Percentiles rank a stretch among this genome's conserved stretches.
Conservation (phyloP, 2,329 filamentous ascomycete genomes). For the Akanthomyces lecanii region DNA sequence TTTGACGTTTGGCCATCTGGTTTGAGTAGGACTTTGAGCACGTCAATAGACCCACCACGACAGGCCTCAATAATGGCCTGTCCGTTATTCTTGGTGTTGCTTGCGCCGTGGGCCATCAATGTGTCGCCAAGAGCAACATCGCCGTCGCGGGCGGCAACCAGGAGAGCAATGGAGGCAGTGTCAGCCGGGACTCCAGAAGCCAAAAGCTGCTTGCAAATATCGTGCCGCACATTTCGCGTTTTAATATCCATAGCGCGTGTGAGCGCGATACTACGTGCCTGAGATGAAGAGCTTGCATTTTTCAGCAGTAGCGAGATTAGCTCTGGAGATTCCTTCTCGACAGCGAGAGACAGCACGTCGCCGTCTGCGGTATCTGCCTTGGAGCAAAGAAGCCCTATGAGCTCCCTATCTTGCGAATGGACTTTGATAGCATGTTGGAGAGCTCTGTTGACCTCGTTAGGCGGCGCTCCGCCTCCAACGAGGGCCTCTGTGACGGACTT, state of each 20-base stretch:
- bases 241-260: constrained; percentile 39
- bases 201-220: constrained; percentile 44
- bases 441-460: constrained; percentile 46
- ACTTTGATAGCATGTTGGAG: constrained; percentile 47
- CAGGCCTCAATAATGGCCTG: constrained; percentile 53
- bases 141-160: constrained; percentile 49
- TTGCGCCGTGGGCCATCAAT: constrained; percentile 49
- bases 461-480: constrained; percentile 45
- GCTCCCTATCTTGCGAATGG: constrained; percentile 44
- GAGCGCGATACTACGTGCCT: constrained; percentile 39
- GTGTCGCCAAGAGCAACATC: constrained; percentile 48
- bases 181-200: constrained; percentile 42
- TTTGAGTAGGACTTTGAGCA: constrained; percentile 47
- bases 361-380: constrained; percentile 49
- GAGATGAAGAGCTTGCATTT: constrained; percentile 31
- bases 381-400: constrained; percentile 42
- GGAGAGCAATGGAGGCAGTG: constrained; percentile 45
- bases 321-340: constrained; percentile 43
- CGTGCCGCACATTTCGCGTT: constrained; percentile 36
- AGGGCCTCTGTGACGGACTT: constrained; percentile 47
- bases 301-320: constrained; percentile 43
- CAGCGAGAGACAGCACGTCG: constrained; percentile 42
- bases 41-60: constrained; percentile 44
- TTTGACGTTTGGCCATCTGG: constrained; percentile 36
- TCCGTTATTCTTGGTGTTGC: constrained; percentile 46